Percentiles rank a stretch among this genome's conserved stretches.
These are phyloP conservation scores for Flaveria brownii DNA, from an alignment of 129 eudicot genomes.

Conservation along the genomic window DNA sequence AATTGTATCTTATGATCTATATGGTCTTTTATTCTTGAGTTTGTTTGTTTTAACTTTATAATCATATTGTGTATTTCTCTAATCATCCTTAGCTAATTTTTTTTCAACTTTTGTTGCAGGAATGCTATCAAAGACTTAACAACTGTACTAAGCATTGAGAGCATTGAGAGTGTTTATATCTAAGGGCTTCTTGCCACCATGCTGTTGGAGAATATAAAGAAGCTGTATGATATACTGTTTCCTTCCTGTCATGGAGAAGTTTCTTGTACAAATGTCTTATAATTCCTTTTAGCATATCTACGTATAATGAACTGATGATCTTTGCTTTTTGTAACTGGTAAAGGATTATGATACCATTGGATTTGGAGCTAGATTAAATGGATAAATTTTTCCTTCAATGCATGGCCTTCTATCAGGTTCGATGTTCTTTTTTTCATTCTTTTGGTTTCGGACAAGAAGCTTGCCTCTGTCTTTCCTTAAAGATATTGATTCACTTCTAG, in stretches of 20 bases:
- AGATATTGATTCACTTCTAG: no score
- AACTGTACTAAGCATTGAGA: slow-evolving; percentile 66
- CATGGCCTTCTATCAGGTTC: slow-evolving; percentile 95
- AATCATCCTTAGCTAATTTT: slow-evolving; percentile 16
- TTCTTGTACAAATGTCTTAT: slow-evolving; percentile 4
- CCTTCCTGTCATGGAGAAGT: background rate
- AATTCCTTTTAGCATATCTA: background rate
- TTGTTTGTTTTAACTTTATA: background rate
- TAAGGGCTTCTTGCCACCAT: slow-evolving; percentile 91
- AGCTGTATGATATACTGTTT: slow-evolving; percentile 57
- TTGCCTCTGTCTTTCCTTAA: no score
- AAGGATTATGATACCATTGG: slow-evolving; percentile 99
- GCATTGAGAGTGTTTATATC: slow-evolving; percentile 67
- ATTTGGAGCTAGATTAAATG: slow-evolving; percentile 92
- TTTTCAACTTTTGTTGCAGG: slow-evolving; percentile 43
- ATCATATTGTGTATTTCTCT: slow-evolving; percentile 13
- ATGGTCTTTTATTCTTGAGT: background rate
- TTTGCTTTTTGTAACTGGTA: slow-evolving; percentile 46
- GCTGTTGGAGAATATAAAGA: slow-evolving; percentile 93
- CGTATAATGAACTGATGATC: background rate
- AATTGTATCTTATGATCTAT: background rate
- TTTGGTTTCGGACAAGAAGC: background rate
- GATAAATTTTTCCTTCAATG: slow-evolving; percentile 96
- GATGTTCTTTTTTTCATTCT: background rate
- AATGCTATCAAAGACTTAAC: slow-evolving; percentile 89